phyloP scores from a whole-genome alignment of 352 stramenopile species.

The Phytopythium ostracodes region DNA sequence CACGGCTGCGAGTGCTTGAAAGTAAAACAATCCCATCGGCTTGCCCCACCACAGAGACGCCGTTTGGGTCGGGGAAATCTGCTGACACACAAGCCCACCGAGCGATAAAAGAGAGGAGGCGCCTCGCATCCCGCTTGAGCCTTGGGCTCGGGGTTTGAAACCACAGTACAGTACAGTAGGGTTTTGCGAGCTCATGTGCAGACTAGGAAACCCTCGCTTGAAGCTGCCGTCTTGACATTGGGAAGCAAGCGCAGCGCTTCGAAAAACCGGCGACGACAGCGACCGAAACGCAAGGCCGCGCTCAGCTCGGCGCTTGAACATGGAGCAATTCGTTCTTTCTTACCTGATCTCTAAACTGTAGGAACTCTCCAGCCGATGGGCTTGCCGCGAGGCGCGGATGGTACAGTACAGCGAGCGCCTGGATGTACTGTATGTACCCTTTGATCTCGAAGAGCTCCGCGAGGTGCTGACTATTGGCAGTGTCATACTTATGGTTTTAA shows the following conservation, averaged over 20 bases:
- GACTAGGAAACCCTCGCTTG: no score
- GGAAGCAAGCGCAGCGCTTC: background rate
- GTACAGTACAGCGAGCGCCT: no score
- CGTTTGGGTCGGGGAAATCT: background rate
- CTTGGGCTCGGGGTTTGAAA: background rate
- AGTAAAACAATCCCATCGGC: background rate
- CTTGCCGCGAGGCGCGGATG: no score
- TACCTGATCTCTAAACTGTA: no score
- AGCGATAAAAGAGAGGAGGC: background rate
- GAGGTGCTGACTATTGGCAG: background rate
- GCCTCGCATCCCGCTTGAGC: conserved; percentile 1
- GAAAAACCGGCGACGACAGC: background rate
- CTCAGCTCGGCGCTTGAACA: background rate
- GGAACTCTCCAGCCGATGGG: no score
- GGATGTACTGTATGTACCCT: no score
- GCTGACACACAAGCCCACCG: conserved; percentile 5
- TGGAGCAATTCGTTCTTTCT: background rate
- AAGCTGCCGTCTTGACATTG: background rate
- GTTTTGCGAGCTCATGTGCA: no score
- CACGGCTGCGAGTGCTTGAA: background rate
- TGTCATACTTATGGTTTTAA: background rate
- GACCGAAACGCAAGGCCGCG: conserved; percentile 3
- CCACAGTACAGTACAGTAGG: no score
- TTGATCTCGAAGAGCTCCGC: no score
- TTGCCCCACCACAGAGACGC: no score